phyloP scores from a whole-genome alignment of 2,329 filamentous ascomycete species.

The Penicillium sp. region DNA sequence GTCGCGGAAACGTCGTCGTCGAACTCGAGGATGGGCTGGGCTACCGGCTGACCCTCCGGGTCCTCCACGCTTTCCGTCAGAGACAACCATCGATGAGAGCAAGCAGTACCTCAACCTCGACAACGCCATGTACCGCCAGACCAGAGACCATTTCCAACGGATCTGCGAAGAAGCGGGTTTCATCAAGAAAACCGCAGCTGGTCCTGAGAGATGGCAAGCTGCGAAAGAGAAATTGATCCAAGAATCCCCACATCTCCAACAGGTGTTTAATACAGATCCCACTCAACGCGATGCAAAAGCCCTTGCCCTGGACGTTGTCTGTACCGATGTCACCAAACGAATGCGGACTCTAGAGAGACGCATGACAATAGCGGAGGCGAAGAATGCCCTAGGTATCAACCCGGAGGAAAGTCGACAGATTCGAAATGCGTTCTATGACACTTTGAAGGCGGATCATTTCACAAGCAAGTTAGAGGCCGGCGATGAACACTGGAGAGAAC shows the following conservation, averaged over 20 bases:
- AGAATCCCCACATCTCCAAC: slow-evolving; percentile 62
- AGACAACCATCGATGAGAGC: slow-evolving; percentile 77
- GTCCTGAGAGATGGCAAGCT: slow-evolving; percentile 69
- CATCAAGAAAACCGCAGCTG: slow-evolving; percentile 72
- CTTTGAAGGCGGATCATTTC: slow-evolving; percentile 64
- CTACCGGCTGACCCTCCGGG: slow-evolving; percentile 65
- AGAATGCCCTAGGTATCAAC: slow-evolving; percentile 67
- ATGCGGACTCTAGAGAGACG: slow-evolving; percentile 63
- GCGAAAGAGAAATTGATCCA: slow-evolving; percentile 66
- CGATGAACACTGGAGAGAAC: slow-evolving; percentile 65
- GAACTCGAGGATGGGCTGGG: slow-evolving; percentile 66
- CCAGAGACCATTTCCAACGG: slow-evolving; percentile 64
- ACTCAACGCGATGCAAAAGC: slow-evolving; percentile 60
- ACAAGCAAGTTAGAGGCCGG: slow-evolving; percentile 72
- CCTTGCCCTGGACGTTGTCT: slow-evolving; percentile 73
- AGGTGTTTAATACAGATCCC: slow-evolving; percentile 58
- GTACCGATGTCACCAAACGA: slow-evolving; percentile 76
- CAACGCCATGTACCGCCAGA: slow-evolving; percentile 58
- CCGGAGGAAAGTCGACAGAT: slow-evolving; percentile 65
- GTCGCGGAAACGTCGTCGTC: slow-evolving; percentile 63
- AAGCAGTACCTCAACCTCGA: slow-evolving; percentile 67
- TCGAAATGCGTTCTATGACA: slow-evolving; percentile 63
- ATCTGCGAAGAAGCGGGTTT: slow-evolving; percentile 68
- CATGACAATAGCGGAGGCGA: slow-evolving; percentile 73
- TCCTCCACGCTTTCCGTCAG: slow-evolving; percentile 72